Conservation (phyloP, 345 rosid genomes). For the Populus tremula region DNA sequence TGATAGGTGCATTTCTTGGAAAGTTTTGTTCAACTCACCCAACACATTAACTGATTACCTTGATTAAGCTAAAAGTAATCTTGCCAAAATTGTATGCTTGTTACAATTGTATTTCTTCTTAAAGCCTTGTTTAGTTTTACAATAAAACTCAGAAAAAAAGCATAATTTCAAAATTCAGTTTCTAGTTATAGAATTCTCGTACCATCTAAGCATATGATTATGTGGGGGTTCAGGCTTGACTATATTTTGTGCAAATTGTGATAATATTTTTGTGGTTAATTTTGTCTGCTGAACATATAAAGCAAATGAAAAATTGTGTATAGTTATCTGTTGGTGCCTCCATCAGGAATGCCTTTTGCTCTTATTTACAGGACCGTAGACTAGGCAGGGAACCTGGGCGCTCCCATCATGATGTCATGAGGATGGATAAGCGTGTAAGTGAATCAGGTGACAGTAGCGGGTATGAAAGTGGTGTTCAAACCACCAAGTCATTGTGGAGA, state of each 20-base stretch:
- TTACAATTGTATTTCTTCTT: neutral
- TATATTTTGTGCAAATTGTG: neutral
- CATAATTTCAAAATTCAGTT: too few species aligned
- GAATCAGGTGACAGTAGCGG: conserved; percentile 85
- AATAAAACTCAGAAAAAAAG: too few species aligned
- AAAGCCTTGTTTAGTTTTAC: neutral
- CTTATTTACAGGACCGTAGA: conserved; percentile 52
- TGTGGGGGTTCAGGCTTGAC: neutral
- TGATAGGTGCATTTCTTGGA: neutral
- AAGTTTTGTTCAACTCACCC: neutral
- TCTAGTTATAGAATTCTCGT: too few species aligned
- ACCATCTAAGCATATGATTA: too few species aligned
- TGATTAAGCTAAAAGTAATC: neutral
- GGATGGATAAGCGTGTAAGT: conserved; percentile 41
- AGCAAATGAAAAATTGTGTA: neutral
- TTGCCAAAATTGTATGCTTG: too few species aligned
- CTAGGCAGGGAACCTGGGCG: conserved; percentile 48
- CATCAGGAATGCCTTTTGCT: neutral
- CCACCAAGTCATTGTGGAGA: conserved; percentile 39
- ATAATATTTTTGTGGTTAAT: neutral
- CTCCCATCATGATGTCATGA: conserved; percentile 27
- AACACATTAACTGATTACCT: neutral
- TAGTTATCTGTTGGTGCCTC: neutral
- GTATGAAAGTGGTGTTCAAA: conserved; percentile 54
- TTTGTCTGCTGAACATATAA: neutral